phyloP scores from a whole-genome alignment of 1,284 basidiomycete species.

The Irpex sp. region DNA sequence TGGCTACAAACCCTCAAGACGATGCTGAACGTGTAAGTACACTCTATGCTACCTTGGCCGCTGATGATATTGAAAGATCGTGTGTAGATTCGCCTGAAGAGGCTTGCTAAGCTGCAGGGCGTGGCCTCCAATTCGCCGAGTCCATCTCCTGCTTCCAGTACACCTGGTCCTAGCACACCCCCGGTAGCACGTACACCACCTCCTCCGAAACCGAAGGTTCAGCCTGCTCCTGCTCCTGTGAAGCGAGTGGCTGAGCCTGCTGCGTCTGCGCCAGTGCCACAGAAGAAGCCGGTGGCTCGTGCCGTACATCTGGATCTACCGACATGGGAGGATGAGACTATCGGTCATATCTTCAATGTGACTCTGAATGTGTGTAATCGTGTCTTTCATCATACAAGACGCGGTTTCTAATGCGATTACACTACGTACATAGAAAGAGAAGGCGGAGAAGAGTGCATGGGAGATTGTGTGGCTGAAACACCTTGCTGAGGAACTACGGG shows the following conservation, averaged over 20 bases:
- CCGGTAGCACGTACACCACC: slow-evolving; percentile 11
- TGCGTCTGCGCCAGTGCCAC: slow-evolving; percentile 24
- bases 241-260: slow-evolving; percentile 28
- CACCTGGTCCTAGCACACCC: slow-evolving; percentile 23
- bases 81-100: slow-evolving; percentile 79
- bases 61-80: slow-evolving; percentile 2
- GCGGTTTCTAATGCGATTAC: not conserved
- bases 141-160: slow-evolving; percentile 27
- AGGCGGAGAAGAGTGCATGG: slow-evolving; percentile 67
- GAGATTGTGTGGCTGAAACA: slow-evolving; percentile 81
- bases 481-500: slow-evolving; percentile 64
- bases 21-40: slow-evolving; percentile 70
- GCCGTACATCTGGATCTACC: slow-evolving; percentile 48
- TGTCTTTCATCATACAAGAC: no score
- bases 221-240: slow-evolving; percentile 11
- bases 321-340: slow-evolving; percentile 70
- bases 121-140: slow-evolving; percentile 30
- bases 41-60: not conserved
- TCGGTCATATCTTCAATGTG: slow-evolving; percentile 67
- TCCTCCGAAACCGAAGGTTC: slow-evolving; percentile 14
- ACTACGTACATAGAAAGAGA: slow-evolving; percentile 45
- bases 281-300: slow-evolving; percentile 41
- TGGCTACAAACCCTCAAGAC: slow-evolving; percentile 54
- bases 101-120: slow-evolving; percentile 71
- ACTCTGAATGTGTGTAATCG: slow-evolving; percentile 60